Evolutionary conservation across 176 grass and related monocot genomes (phyloP), one percentile per base, ranked within the genome.

Genomic region (Oryza glumipatula): DNA sequence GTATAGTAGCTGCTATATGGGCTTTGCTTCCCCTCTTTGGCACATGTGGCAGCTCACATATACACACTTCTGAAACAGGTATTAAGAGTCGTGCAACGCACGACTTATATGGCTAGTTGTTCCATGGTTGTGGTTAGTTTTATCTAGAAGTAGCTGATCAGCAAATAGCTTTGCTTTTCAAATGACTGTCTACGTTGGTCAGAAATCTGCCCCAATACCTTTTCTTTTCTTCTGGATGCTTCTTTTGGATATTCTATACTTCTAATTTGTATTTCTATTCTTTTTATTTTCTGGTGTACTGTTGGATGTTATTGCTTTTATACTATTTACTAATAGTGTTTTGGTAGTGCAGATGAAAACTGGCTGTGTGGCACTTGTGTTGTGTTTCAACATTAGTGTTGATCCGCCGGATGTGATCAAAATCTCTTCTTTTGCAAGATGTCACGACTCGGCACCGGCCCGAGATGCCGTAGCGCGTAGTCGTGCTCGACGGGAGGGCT

Each of bases 361-460:
- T 23, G 94, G 96, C 30, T 99, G 91, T 80, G 96, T 99, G 76
- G 96, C 96, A 58, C 91, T 99, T 76, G 94, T 96, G 65, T 87
- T 99, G 69, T 96, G 96, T 89, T 92, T 99, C 88, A 99, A 99
- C 89, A 92, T 99, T 76, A 94, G 94, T 78, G 94, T 99, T 86
- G 94, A 99, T 84, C 96, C 96, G 0, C 96, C 96, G 4, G 96
- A 99, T 82, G 91, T 99, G 71, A 99, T 99, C 81, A 99, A 99
- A 88, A 94, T 99, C 63, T 99, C n/a, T n/a, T n/a, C n/a, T n/a
- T n/a, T n/a, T n/a, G n/a, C n/a, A n/a, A n/a, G n/a, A n/a, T n/a
- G n/a, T n/a, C n/a, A n/a, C n/a, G n/a, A n/a, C n/a, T n/a, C n/a
- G n/a, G n/a, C n/a, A n/a, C n/a, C n/a, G n/a, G n/a, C n/a, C n/a